phyloP scores from a whole-genome alignment of 2,329 filamentous ascomycete species.

The Rhynchosporium graminicola region DNA sequence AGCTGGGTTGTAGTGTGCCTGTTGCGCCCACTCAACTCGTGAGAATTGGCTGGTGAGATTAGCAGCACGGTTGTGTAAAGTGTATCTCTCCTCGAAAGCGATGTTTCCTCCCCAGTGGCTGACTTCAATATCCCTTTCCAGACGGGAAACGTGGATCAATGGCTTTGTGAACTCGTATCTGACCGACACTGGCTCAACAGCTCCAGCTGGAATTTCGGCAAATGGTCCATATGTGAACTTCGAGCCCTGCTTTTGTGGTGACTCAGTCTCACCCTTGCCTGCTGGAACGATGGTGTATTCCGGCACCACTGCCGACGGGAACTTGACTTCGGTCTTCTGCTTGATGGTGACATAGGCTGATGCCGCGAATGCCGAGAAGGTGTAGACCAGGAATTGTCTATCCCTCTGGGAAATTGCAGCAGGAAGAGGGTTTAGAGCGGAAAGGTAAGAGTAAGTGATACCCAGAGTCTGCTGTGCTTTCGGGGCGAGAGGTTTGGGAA shows the following conservation, averaged over 20 bases:
- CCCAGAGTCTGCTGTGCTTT: slow-evolving; percentile 81
- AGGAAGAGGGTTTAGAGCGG: slow-evolving; percentile 78
- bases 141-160: slow-evolving; percentile 71
- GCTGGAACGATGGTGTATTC: slow-evolving; percentile 79
- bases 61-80: slow-evolving; percentile 82
- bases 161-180: slow-evolving; percentile 97
- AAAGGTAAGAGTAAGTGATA: slow-evolving; percentile 81
- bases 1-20: slow-evolving; percentile 74
- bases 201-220: slow-evolving; percentile 76
- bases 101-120: slow-evolving; percentile 98
- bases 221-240: slow-evolving; percentile 92
- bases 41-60: slow-evolving; percentile 73
- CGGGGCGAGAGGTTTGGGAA: slow-evolving; percentile 74
- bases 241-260: slow-evolving; percentile 78
- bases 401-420: slow-evolving; percentile 80
- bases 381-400: slow-evolving; percentile 82
- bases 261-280: slow-evolving; percentile 56
- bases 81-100: slow-evolving; percentile 92
- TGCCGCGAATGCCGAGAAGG: slow-evolving; percentile 81
- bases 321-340: slow-evolving; percentile 97
- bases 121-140: slow-evolving; percentile 92
- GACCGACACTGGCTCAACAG: slow-evolving; percentile 69
- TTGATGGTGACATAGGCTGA: slow-evolving; percentile 84
- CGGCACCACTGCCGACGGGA: slow-evolving; percentile 73
- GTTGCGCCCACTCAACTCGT: slow-evolving; percentile 73